Base-by-base conservation (phyloP, 2,329 filamentous ascomycete species). In the Neoascochyta sp. region DNA sequence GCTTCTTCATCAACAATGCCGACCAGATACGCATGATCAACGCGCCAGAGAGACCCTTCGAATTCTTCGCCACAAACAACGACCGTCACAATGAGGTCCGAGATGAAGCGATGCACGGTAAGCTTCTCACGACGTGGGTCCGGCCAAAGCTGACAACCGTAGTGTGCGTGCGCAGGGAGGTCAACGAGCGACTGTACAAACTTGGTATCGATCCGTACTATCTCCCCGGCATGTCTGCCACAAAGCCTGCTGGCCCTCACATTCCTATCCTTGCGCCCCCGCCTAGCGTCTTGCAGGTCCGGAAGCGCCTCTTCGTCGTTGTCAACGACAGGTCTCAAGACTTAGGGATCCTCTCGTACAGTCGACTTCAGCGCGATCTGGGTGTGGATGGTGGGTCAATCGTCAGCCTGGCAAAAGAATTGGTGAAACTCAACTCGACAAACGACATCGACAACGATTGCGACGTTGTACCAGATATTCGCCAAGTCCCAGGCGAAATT, bases 271-370 rank as follows among this genome's bases (percentile, higher is more conserved):
- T 90, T 36, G 64, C 75, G 6, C 80, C 76, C 6, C 44, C 65
- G 9, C 44, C 52, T 12, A 50, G 62, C 5, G 69, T 80, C 36
- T 59, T 92, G 3, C 48, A 61, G 13, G 59, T 57, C 7, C 75
- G 76, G 32, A 69, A 73, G 25, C 80, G 83, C 22, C 65, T 94
- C 10, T 67, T 93, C 13, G 63, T 95, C 24, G 63, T 94, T 29
- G 75, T 94, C 47, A 86, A 86, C 33, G 84, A 93, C 49, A 82
- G 92, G 47, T 67, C 75, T 3, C 81, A 90, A 50, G 81, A 90
- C 30, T 71, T 93, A 0, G 88, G 86, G 0, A 64, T 90, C 18
- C 73, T 89, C 42, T 80, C 86, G 0, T 81, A 84, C 46, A 78
- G 87, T 12, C 69, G 81, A 8, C 62, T 81, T 21, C 74, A 78